A percentile compares a stretch with the other conserved stretches of the same genome.
Evolutionary conservation across 768 basidiomycete species (phyloP).

Genomic region (Boletus edulis): DNA sequence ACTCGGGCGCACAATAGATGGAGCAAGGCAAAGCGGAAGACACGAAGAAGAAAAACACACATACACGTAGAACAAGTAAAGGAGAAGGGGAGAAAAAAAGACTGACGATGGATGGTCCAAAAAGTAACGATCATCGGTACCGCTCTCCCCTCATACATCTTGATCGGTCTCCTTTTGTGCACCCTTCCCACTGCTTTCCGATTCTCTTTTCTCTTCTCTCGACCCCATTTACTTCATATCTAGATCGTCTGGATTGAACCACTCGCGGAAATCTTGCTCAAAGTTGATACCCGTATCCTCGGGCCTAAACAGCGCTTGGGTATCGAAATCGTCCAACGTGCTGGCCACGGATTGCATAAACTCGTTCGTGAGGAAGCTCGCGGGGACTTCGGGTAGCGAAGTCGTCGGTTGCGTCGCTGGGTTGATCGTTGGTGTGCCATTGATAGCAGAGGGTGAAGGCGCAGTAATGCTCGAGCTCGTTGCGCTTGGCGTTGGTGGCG

Average conservation of each 20-base stretch:
- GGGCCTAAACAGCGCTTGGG: conserved; percentile 38
- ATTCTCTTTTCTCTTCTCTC: neutral
- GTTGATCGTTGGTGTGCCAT: conserved; percentile 30
- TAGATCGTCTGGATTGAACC: conserved; percentile 60
- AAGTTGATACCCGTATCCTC: conserved; percentile 54
- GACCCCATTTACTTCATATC: conserved; percentile 23
- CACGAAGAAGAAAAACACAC: conserved; percentile 1
- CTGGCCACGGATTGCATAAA: conserved; percentile 45
- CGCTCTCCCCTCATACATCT: conserved; percentile 3
- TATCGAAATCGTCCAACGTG: conserved; percentile 40
- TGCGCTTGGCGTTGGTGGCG: conserved; percentile 37
- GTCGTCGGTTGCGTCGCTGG: conserved; percentile 24
- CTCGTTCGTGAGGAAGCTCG: conserved; percentile 30
- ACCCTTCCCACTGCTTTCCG: conserved; percentile 1
- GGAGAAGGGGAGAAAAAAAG: neutral
- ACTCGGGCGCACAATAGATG: conserved; percentile 12
- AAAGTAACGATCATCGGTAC: conserved; percentile 6
- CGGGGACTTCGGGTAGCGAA: conserved; percentile 26
- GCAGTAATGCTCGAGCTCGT: conserved; percentile 34
- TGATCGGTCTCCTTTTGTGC: neutral
- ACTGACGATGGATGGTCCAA: conserved; percentile 12
- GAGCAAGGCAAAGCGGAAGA: conserved; percentile 5
- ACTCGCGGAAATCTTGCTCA: conserved; percentile 73
- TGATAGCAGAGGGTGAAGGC: conserved; percentile 37
- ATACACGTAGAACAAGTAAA: conserved; percentile 2